Conservation (phyloP, 2,329 filamentous ascomycete species). For the Pseudonectria buxi region DNA sequence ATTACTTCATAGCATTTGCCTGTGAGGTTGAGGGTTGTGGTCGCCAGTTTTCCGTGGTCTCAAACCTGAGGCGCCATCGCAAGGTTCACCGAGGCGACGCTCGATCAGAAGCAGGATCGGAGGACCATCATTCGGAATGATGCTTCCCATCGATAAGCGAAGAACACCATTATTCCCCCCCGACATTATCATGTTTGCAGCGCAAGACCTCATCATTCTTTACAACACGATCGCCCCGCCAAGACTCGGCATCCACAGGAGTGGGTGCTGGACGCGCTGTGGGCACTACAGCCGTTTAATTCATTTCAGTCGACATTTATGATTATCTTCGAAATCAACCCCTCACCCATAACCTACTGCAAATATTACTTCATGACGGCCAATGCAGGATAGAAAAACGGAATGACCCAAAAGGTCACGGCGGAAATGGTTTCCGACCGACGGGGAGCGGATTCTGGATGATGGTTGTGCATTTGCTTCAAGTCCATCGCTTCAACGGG, state of each 20-base stretch:
- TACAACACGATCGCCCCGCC: too few relatives aligned
- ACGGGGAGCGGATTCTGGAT: slow-evolving; percentile 7
- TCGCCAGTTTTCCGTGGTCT: slow-evolving; percentile 94
- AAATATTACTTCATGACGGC: slow-evolving; percentile 20
- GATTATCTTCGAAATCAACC: slow-evolving; percentile 9
- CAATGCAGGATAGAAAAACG: slow-evolving; percentile 23
- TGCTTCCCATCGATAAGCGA: slow-evolving; percentile 2
- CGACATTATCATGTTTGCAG: too few relatives aligned
- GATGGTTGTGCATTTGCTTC: slow-evolving; percentile 24
- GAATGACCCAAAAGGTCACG: slow-evolving; percentile 16
- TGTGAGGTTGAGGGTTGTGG: slow-evolving; percentile 94
- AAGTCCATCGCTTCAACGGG: slow-evolving; percentile 22
- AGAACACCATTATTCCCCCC: neutral
- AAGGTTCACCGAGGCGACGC: slow-evolving; percentile 81
- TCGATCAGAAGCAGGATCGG: slow-evolving; percentile 56
- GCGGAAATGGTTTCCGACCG: slow-evolving; percentile 14
- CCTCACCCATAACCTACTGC: slow-evolving; percentile 10
- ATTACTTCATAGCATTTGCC: slow-evolving; percentile 61
- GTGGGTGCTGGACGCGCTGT: neutral
- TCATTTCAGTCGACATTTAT: slow-evolving; percentile 4
- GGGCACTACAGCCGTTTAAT: neutral
- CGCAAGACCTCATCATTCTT: too few relatives aligned
- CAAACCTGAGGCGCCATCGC: slow-evolving; percentile 86
- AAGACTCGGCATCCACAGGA: neutral
- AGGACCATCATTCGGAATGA: slow-evolving; percentile 56